Conservation (phyloP, 208 protist genomes). For the Leishmania guyanensis region DNA sequence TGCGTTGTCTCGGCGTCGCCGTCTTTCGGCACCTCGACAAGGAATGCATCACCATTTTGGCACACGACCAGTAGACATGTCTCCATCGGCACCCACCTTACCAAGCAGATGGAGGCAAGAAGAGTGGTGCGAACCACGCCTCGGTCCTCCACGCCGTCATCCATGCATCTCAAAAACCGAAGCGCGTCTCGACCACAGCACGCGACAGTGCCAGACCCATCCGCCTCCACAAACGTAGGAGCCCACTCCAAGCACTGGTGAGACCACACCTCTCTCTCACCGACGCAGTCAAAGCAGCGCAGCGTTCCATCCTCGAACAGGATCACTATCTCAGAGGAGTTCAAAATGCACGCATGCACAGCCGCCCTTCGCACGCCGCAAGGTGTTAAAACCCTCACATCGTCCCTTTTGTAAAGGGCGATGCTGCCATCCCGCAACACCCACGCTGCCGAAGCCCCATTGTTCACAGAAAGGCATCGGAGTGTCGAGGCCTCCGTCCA, state of each 20-base stretch:
- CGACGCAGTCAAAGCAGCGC: conserved; percentile 9
- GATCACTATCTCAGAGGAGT: conserved; percentile 14
- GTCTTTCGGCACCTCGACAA: conserved; percentile 40
- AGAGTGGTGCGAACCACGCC: conserved; percentile 29
- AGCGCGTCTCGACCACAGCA: conserved; percentile 22
- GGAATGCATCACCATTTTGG: conserved; percentile 66
- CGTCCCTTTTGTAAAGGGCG: conserved; percentile 1
- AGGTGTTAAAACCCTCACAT: conserved; percentile 1
- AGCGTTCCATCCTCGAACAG: conserved; percentile 16
- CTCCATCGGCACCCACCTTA: conserved; percentile 41
- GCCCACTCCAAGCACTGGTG: conserved; percentile 16
- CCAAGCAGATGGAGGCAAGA: conserved; percentile 27
- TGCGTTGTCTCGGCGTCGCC: conserved; percentile 28
- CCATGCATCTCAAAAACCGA: conserved; percentile 17
- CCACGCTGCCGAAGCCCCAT: conserved; percentile 10
- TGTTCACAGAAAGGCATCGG: conserved; percentile 13
- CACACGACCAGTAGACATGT: conserved; percentile 49
- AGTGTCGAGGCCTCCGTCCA: conserved; percentile 14
- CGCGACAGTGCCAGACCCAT: conserved; percentile 16
- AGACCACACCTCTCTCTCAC: conserved; percentile 15
- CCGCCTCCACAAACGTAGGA: conserved; percentile 19
- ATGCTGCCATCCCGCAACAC: conserved; percentile 27
- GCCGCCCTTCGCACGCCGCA: background rate
- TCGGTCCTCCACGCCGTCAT: conserved; percentile 3
- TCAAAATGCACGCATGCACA: conserved; percentile 18